Evolutionary conservation across 768 basidiomycete species (phyloP).

Genomic region (Lentinus brumalis): DNA sequence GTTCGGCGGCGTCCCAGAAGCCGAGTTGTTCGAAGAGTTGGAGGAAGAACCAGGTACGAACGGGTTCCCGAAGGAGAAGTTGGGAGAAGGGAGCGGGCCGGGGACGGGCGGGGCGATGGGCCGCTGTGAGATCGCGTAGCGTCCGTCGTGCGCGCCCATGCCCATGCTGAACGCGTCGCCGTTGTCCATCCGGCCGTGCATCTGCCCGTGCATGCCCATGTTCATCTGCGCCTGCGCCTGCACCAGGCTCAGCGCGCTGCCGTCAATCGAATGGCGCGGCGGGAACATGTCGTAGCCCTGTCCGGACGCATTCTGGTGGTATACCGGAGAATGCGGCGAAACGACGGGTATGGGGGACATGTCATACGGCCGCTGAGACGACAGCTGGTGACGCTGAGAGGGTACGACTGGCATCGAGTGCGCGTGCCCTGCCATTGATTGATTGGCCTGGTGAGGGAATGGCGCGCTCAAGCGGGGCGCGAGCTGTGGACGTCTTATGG

Average conservation of each 20-base stretch:
- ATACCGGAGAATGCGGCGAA: constrained; percentile 6
- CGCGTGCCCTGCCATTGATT: background rate
- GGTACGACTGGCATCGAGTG: constrained; percentile 17
- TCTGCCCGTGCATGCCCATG: constrained; percentile 9
- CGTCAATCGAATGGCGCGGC: constrained; percentile 16
- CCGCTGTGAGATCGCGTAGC: constrained; percentile 22
- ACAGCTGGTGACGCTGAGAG: constrained; percentile 5
- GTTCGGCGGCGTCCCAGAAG: constrained; percentile 17
- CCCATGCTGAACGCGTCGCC: constrained; percentile 1
- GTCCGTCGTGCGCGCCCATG: constrained; percentile 1
- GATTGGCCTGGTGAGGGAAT: constrained; percentile 2
- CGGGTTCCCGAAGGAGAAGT: constrained; percentile 31
- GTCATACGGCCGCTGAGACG: constrained; percentile 9
- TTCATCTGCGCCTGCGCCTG: constrained; percentile 18
- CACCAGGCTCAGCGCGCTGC: constrained; percentile 13
- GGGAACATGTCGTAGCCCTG: constrained; percentile 17
- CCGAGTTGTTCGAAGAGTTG: constrained; percentile 12
- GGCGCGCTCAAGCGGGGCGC: constrained; percentile 16
- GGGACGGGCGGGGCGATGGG: constrained; percentile 20
- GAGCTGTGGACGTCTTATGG: constrained; percentile 11
- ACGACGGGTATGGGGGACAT: constrained; percentile 12
- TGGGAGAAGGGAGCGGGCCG: constrained; percentile 30
- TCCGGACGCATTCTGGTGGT: constrained; percentile 2
- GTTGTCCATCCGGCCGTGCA: background rate
- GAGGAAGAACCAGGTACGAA: constrained; percentile 21